Evolutionary conservation across 495 filamentous ascomycete species (phyloP).

Genomic region (Tuber borchii): DNA sequence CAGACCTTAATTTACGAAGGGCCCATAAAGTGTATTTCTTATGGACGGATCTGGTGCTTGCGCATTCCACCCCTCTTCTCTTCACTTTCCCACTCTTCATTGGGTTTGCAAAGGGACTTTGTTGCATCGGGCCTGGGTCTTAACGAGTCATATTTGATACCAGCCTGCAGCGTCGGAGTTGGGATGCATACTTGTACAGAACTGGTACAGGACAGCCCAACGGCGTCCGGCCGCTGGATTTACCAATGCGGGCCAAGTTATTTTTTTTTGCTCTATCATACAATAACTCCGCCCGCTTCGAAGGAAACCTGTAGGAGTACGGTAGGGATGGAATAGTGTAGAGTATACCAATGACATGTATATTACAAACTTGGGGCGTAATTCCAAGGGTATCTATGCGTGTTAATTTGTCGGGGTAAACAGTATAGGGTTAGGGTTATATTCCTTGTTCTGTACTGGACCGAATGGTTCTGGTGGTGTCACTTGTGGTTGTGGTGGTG

Average conservation of each 20-base stretch:
- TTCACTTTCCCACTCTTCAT: background rate
- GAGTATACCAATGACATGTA: background rate
- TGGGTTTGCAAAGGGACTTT: background rate
- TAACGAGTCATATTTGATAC: conserved; percentile 4
- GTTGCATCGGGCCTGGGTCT: background rate
- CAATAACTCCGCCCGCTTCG: background rate
- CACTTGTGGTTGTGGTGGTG: background rate
- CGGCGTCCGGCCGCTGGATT: background rate
- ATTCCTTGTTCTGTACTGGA: background rate
- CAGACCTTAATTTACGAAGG: background rate
- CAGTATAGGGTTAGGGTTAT: background rate
- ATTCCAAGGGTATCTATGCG: background rate
- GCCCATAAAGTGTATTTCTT: background rate
- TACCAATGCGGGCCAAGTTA: background rate
- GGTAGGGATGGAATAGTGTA: background rate
- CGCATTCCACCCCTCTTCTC: background rate
- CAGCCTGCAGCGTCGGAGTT: background rate
- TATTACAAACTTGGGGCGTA: background rate
- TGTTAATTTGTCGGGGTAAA: background rate
- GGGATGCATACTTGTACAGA: background rate
- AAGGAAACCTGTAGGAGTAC: background rate
- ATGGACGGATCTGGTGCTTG: background rate
- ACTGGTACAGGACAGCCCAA: background rate
- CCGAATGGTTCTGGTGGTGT: background rate
- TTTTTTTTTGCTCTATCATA: background rate